Base-by-base conservation (phyloP, 1,284 basidiomycete genomes). In the Porogramme epimiltina region DNA sequence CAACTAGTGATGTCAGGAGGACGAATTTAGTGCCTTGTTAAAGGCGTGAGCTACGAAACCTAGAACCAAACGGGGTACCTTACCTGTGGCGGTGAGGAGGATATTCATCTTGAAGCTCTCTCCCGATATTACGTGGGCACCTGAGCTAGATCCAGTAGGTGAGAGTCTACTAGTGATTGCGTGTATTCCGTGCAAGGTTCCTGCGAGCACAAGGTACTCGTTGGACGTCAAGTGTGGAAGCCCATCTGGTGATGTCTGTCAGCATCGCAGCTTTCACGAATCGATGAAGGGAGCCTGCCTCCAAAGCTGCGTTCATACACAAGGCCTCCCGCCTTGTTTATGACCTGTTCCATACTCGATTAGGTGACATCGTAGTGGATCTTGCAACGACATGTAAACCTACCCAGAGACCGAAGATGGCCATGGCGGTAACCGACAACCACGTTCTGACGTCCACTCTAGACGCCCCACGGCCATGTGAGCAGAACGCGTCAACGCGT, bases 271-370 rank as follows among this genome's bases (percentile, higher is more conserved):
- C 44, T n/a, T n/a, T n/a, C 38, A 31, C 33, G 36, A 20, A 42
- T n/a, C 23, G 42, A 45, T 41, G 4, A 28, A 36, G 19, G 47
- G 24, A 19, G 36, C 39, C 71, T 53, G 90, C 94, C 91, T 72
- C 88, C 84, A 68, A 96, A 95, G 64, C 88, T 93, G 54, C 92
- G 83, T 64, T 95, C 91, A 73, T 95, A 99, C 53, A 98, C 91
- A 37, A 99, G 82, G 16, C 96, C 97, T 23, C 96, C 96, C 16
- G 97, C 97, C 76, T 99, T 99, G 75, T 98, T 99, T 68, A 99
- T 98, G 56, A 98, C 90, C 95, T 91, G 53, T 23, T 2, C 3
- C 15, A 6, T n/a, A n/a, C n/a, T 4, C 5, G 4, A 18, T 31
- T 16, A 18, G 26, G n/a, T 33, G 13, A 22, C 16, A 3, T 28